Evolutionary conservation across 164 flowering plant species (phyloP).

Genomic region (Dillenia suffruticosa): DNA sequence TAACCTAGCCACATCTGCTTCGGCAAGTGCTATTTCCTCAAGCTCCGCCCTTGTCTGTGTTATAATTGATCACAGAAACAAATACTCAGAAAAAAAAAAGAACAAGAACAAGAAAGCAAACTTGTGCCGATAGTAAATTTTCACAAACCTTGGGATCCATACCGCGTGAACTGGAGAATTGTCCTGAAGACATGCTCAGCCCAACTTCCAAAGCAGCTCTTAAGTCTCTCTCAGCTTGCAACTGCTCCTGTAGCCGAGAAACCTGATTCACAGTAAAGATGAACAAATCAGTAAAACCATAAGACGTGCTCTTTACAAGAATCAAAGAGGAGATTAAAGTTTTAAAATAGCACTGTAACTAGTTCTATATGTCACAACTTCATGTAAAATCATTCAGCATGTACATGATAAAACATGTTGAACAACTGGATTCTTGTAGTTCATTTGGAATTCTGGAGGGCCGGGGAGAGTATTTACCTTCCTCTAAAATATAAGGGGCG

Average conservation of each 20-base stretch:
- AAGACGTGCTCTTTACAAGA: too few relatives aligned
- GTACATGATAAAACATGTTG: too few relatives aligned
- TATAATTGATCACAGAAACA: slow-evolving; percentile 6
- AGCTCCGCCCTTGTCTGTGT: slow-evolving; percentile 94
- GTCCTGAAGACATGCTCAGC: slow-evolving; percentile 92
- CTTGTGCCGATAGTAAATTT: neutral
- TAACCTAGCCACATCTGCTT: slow-evolving; percentile 94
- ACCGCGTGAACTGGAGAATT: slow-evolving; percentile 63
- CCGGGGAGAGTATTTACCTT: too few relatives aligned
- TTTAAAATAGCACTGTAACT: too few relatives aligned
- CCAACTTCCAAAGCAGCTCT: slow-evolving; percentile 97
- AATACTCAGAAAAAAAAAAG: neutral
- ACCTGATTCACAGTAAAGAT: slow-evolving; percentile 42
- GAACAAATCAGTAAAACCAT: neutral
- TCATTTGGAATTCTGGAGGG: too few relatives aligned
- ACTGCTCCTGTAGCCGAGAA: slow-evolving; percentile 92
- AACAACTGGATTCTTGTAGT: too few relatives aligned
- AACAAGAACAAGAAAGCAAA: slow-evolving; percentile 1
- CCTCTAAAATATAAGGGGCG: too few relatives aligned
- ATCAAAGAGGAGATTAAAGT: too few relatives aligned
- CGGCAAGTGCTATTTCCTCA: slow-evolving; percentile 98
- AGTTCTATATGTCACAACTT: too few relatives aligned
- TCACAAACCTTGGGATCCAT: slow-evolving; percentile 92
- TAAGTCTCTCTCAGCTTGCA: slow-evolving; percentile 97
- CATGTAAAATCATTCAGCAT: too few relatives aligned